Percentiles rank a stretch among this genome's conserved stretches.
These are phyloP conservation scores for Coniella lustricola DNA, from an alignment of 2,329 filamentous ascomycete species.

Conservation along the genomic window DNA sequence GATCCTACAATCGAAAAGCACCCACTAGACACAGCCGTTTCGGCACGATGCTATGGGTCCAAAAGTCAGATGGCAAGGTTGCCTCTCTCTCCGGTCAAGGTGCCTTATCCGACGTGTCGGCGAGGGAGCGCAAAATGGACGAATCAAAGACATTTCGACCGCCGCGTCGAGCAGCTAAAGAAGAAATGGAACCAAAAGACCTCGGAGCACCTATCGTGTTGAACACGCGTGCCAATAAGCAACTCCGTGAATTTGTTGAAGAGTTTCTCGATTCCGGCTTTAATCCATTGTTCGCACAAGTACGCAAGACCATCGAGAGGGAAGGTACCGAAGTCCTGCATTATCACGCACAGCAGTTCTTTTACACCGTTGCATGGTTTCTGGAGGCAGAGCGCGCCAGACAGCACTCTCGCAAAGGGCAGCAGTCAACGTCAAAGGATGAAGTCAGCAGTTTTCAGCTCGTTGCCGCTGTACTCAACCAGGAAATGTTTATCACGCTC, in stretches of 20 bases:
- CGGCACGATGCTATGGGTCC: conserved; percentile 95
- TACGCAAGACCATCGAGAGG: conserved; percentile 83
- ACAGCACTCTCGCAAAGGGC: conserved; percentile 50
- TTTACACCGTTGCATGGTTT: conserved; percentile 91
- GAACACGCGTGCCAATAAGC: conserved; percentile 64
- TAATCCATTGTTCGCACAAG: conserved; percentile 79
- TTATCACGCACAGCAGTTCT: conserved; percentile 77
- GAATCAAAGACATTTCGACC: conserved; percentile 84
- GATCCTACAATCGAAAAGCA: conserved; percentile 67
- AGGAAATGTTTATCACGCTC: conserved; percentile 87
- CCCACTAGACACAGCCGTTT: conserved; percentile 89
- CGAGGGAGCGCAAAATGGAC: conserved; percentile 82
- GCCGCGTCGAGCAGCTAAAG: conserved; percentile 56
- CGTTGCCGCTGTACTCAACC: conserved; percentile 82
- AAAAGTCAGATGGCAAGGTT: conserved; percentile 76
- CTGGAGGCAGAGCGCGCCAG: conserved; percentile 75
- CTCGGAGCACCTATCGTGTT: conserved; percentile 69
- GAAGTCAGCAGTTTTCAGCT: conserved; percentile 74
- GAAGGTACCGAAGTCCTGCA: conserved; percentile 76
- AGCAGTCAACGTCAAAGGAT: conserved; percentile 38
- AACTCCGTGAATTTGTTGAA: conserved; percentile 75
- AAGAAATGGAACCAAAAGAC: conserved; percentile 60
- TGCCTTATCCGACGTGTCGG: conserved; percentile 65
- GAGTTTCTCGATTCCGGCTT: conserved; percentile 94
- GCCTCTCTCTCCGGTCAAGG: conserved; percentile 85